phyloP scores from a whole-genome alignment of 1,139 yeast genomes.

The Ogataea hybrid region DNA sequence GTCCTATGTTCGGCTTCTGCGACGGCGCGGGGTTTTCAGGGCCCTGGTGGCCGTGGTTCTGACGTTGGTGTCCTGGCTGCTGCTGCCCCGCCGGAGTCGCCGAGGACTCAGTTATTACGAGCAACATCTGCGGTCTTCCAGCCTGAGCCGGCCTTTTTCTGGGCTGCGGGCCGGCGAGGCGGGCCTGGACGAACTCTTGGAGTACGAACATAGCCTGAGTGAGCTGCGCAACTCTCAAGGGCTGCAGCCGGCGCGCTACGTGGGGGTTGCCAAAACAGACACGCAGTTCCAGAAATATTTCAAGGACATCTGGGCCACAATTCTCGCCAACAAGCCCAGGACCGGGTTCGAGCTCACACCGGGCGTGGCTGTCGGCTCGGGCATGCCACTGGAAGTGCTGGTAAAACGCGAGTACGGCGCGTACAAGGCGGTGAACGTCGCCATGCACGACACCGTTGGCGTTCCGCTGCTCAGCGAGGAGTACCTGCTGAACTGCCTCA shows the following conservation, averaged over 20 bases:
- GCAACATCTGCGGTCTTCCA: conserved; percentile 10
- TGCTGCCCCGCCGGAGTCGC: conserved; percentile 2
- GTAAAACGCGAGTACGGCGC: conserved; percentile 26
- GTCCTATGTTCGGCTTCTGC: conserved; percentile 1
- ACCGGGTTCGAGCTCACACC: conserved; percentile 15
- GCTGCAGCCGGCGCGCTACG: conserved; percentile 10
- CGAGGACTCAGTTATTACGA: conserved; percentile 18
- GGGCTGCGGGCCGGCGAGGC: not conserved
- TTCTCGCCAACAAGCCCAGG: conserved; percentile 20
- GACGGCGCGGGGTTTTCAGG: not conserved
- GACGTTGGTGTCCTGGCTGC: no score
- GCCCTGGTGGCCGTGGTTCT: not conserved
- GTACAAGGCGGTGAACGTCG: conserved; percentile 28
- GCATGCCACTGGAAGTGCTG: conserved; percentile 5
- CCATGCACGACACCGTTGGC: conserved; percentile 28
- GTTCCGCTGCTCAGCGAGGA: conserved; percentile 40
- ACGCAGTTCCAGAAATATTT: conserved; percentile 20
- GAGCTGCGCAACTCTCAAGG: conserved; percentile 6
- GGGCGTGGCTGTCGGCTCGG: conserved; percentile 3
- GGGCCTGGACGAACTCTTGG: conserved; percentile 8
- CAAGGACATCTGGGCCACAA: conserved; percentile 14
- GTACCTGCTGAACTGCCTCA: conserved; percentile 51
- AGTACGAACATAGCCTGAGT: conserved; percentile 11
- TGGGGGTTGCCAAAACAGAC: conserved; percentile 11
- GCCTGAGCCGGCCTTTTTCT: not conserved